Evolutionary conservation across 441 rosid genomes (phyloP), one percentile per base, ranked within the genome.

Genomic region (Erodium trifolium): DNA sequence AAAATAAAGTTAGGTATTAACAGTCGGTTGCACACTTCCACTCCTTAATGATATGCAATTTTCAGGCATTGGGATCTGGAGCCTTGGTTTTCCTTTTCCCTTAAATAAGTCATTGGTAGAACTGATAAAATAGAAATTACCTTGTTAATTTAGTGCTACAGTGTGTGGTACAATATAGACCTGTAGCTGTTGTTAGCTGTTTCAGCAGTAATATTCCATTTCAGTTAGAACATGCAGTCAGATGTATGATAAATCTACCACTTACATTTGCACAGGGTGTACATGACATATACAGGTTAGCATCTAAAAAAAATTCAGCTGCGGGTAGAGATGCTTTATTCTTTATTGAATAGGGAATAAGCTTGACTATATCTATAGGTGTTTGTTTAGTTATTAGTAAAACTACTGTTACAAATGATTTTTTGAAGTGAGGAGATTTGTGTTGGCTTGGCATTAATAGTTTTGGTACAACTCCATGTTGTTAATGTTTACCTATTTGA

Each of bases 81-180:
- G 14, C 23, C 23, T 14, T 0, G 23, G 62, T 6, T 55, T n/a
- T 16, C 62, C 14, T 55, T 55, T 16, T 16, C 23, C 19, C 62
- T 16, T 55, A 55, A 55, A 55, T 55, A 55, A 14, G 62, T 55
- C 62, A 55, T 55, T 55, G 18, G 8, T 11, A 1, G 5, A 6
- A 14, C 10, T 55, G 19, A 13, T 16, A 55, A 55, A 17, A 49
- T 49, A 16, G 62, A 55, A 55, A 16, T 11, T 55, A 55, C 23
- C 62, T 14, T 55, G 62, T 55, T 55, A 55, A 16, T 55, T n/a
- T 55, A 16, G 23, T 55, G 62, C 62, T 55, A 55, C 10, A 41
- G 45, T 55, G 23, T 55, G 23, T 55, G 23, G 23, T 55, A 55
- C 62, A 55, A 13, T 49, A 49, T 49, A 49, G 57, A 41, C 9